phyloP scores from a whole-genome alignment of 2,329 filamentous ascomycete genomes.

The Fusarium floridanum region DNA sequence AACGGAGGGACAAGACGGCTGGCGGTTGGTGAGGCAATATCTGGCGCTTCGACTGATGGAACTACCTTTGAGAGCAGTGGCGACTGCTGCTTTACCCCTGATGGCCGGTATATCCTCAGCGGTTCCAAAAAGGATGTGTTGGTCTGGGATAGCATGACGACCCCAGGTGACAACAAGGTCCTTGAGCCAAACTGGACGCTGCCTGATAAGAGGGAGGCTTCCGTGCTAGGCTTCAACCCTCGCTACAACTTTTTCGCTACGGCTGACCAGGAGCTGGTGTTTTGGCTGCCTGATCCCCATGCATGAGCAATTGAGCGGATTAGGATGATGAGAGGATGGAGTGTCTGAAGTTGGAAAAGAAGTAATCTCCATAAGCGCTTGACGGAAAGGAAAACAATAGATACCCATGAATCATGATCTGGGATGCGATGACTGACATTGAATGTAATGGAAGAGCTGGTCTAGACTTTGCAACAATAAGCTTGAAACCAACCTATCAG shows the following conservation, averaged over 20 bases:
- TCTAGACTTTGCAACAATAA: not conserved
- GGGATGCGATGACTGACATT: not conserved
- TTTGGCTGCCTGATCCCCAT: slow-evolving; percentile 81
- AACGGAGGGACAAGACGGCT: slow-evolving; percentile 66
- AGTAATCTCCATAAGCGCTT: not conserved
- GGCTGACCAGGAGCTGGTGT: slow-evolving; percentile 85
- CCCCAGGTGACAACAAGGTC: slow-evolving; percentile 67
- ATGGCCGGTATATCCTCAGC: slow-evolving; percentile 89
- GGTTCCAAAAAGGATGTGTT: slow-evolving; percentile 81
- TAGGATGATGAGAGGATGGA: not conserved
- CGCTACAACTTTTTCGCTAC: slow-evolving; percentile 92
- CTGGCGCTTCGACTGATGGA: slow-evolving; percentile 52
- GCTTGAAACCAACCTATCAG: not conserved
- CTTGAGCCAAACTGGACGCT: slow-evolving; percentile 74
- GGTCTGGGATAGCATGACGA: slow-evolving; percentile 84
- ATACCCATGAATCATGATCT: slow-evolving; percentile 30
- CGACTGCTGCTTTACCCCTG: slow-evolving; percentile 89
- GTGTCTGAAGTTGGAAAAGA: not conserved
- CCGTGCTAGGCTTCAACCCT: slow-evolving; percentile 88
- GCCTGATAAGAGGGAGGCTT: slow-evolving; percentile 76
- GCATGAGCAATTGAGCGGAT: slow-evolving; percentile 50
- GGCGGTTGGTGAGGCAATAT: slow-evolving; percentile 64
- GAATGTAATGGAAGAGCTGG: slow-evolving; percentile 40
- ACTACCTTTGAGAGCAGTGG: slow-evolving; percentile 70
- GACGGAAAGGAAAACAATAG: slow-evolving; percentile 13